Percentiles rank a stretch among this genome's conserved stretches.
These are phyloP conservation scores for Albizia julibrissin DNA, from an alignment of 306 rosid species.

Conservation along the genomic window DNA sequence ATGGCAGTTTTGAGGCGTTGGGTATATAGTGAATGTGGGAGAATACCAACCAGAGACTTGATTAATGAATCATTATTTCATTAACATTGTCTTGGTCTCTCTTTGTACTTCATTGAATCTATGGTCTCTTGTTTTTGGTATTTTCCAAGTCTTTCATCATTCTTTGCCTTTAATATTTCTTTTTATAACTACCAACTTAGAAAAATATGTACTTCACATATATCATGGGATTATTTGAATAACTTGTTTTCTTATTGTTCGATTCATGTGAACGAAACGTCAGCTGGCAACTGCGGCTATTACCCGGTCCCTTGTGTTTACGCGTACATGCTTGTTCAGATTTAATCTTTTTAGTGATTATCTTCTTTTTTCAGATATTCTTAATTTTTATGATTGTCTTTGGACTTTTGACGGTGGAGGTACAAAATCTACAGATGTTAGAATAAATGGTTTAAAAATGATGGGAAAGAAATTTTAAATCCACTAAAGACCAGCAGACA, in stretches of 20 bases:
- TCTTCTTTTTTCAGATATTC: neutral
- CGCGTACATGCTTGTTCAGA: neutral
- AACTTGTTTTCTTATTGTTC: neutral
- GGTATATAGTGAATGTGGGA: constrained; percentile 32
- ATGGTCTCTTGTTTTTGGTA: constrained; percentile 4
- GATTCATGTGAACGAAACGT: neutral
- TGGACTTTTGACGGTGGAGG: neutral
- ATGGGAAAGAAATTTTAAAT: neutral
- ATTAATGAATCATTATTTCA: constrained; percentile 21
- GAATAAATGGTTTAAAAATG: neutral
- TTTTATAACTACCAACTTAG: neutral
- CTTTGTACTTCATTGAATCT: constrained; percentile 27
- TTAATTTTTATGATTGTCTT: neutral
- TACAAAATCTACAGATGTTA: neutral
- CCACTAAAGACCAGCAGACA: neutral
- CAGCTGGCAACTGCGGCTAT: neutral
- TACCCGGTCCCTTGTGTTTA: neutral
- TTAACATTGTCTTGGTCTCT: neutral
- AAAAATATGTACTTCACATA: neutral
- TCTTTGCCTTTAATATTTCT: neutral
- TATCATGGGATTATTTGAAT: neutral
- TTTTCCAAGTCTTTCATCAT: constrained; percentile 35
- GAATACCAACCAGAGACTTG: constrained; percentile 44
- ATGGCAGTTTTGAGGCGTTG: constrained; percentile 49
- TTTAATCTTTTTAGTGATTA: neutral